Percentiles rank a stretch among this genome's conserved stretches.
Conservation (phyloP, 345 rosid species). For the Populus pruinosa region DNA sequence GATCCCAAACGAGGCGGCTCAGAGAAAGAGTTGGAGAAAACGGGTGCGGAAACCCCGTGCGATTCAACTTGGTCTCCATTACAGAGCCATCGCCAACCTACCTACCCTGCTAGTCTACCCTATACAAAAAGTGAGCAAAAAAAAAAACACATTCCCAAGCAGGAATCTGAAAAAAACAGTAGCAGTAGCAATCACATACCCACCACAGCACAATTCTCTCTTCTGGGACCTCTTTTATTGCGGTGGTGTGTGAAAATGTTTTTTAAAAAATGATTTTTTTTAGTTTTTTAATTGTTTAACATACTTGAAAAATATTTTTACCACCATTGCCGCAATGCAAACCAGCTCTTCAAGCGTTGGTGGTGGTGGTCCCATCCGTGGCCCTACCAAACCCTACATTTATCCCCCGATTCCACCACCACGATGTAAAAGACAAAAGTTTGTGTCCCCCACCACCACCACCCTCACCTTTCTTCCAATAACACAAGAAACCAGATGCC, state of each 20-base stretch:
- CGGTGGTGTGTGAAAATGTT: neutral
- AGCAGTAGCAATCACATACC: too few relatives aligned
- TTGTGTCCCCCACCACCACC: neutral
- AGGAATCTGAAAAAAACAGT: neutral
- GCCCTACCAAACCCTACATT: neutral
- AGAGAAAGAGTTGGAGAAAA: too few relatives aligned
- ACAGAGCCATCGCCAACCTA: too few relatives aligned
- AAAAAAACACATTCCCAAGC: neutral
- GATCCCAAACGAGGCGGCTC: too few relatives aligned
- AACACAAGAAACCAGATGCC: neutral
- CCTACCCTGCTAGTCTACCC: too few relatives aligned
- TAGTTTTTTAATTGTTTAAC: too few relatives aligned
- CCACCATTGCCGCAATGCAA: too few relatives aligned
- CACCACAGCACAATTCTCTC: neutral
- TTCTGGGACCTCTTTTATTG: neutral
- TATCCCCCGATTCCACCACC: constrained; percentile 11
- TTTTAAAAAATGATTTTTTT: too few relatives aligned
- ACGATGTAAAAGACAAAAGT: constrained; percentile 8
- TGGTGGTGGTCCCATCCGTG: constrained; percentile 4
- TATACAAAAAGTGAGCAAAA: too few relatives aligned
- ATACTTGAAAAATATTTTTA: too few relatives aligned
- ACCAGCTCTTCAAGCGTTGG: neutral
- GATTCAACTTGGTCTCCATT: too few relatives aligned
- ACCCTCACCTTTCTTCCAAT: neutral
- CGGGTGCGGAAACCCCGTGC: too few relatives aligned